Evolutionary conservation across 192 early-diverging fungal genomes (phyloP).

Genomic region (Rhizoclosmatium globosum): DNA sequence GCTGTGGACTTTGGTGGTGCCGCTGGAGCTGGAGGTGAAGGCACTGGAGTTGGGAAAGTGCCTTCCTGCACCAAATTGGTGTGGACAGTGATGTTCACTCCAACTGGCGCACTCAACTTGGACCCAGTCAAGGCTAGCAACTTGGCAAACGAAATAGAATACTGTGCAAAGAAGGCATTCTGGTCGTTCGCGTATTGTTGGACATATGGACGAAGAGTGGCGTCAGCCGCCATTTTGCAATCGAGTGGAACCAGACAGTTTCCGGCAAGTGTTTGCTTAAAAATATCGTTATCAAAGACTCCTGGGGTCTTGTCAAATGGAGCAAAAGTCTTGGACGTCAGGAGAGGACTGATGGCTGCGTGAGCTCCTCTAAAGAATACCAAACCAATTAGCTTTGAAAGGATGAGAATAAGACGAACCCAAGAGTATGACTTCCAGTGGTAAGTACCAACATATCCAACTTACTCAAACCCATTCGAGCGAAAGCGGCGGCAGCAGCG

Average conservation of each 20-base stretch:
- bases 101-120: slow-evolving; percentile 1
- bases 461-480: slow-evolving; percentile 21
- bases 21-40: background rate
- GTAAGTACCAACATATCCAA: slow-evolving; percentile 43
- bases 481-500: background rate
- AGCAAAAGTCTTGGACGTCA: slow-evolving; percentile 37
- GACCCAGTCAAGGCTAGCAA: slow-evolving; percentile 15
- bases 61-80: background rate
- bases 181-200: slow-evolving; percentile 30
- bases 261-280: slow-evolving; percentile 41
- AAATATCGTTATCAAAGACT: slow-evolving; percentile 51
- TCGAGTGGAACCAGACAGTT: slow-evolving; percentile 42
- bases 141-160: slow-evolving; percentile 22
- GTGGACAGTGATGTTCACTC: slow-evolving; percentile 6
- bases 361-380: slow-evolving; percentile 30
- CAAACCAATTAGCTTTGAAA: background rate
- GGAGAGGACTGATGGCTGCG: slow-evolving; percentile 26
- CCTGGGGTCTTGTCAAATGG: slow-evolving; percentile 50
- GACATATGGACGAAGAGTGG: slow-evolving; percentile 20
- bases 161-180: slow-evolving; percentile 39
- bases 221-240: slow-evolving; percentile 41
- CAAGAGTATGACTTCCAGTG: slow-evolving; percentile 46
- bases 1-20: background rate
- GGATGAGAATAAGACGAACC: background rate
- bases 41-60: background rate